Conservation (phyloP, 169 alveolate genomes). For the Plasmodium malariae region DNA sequence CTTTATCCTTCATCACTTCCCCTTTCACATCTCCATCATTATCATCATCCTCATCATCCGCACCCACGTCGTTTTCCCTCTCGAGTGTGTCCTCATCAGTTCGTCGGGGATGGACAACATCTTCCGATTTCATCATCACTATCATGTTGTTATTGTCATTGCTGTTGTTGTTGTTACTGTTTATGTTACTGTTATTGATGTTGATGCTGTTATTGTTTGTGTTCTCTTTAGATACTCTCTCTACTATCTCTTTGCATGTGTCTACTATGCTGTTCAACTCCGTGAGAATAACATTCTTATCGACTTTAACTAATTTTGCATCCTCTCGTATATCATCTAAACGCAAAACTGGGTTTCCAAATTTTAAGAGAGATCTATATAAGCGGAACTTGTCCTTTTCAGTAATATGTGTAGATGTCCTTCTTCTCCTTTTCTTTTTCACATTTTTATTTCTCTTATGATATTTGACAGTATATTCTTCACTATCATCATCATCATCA, state of each 20-base stretch:
- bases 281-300: constrained; percentile 84
- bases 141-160: not conserved
- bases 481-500: constrained; percentile 71
- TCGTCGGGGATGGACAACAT: too few relatives aligned
- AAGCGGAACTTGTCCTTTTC: constrained; percentile 87
- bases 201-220: not conserved
- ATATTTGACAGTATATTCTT: constrained; percentile 63
- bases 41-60: constrained; percentile 4
- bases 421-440: constrained; percentile 80
- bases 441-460: constrained; percentile 22
- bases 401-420: constrained; percentile 81
- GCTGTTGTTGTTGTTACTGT: not conserved
- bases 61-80: not conserved
- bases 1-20: constrained; percentile 35
- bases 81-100: not conserved
- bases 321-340: constrained; percentile 88
- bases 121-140: constrained; percentile 52
- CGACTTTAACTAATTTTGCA: constrained; percentile 85
- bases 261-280: constrained; percentile 86
- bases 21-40: constrained; percentile 44
- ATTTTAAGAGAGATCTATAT: constrained; percentile 86
- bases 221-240: constrained; percentile 74
- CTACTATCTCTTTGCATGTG: constrained; percentile 81
- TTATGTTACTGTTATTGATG: not conserved
- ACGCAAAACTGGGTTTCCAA: constrained; percentile 89